Evolutionary conservation across 768 basidiomycete genomes (phyloP), one percentile per base, ranked within the genome.

Genomic region (Collybia nuda): DNA sequence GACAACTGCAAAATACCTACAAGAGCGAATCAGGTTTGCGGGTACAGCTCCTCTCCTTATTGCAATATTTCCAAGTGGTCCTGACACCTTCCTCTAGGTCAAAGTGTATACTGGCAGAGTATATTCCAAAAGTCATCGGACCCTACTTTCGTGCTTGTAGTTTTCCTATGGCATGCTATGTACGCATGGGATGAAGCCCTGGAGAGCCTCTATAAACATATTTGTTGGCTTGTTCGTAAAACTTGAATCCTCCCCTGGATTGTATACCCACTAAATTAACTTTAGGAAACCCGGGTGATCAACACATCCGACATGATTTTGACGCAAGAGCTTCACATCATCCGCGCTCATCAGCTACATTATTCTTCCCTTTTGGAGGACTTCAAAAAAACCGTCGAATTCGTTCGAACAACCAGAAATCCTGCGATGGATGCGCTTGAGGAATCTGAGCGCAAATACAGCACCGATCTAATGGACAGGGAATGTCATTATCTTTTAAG

Each of bases 331-430:
- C 65, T 82, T 26, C 77, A 81, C 53, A 65, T 78, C 50, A 65
- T 82, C 49, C 78, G 78, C 36, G 80, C 80, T 0, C 78, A 80
- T 56, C 69, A 78, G 7, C 65, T 81, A 14, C 76, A 80, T 53
- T 78, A 80, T 53, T 69, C 68, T 2, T 69, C 71, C 5, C 70
- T 81, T 22, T 67, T 82, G 6, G 67, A 73, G 2, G 72, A 80
- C 51, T 79, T 81, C 47, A 58, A 61, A 15, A 75, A 77, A 53
- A 71, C 76, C 1, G 72, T 82, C 5, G 22, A 56, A 1, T 82
- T 82, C 43, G 64, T 81, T 17, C 56, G 62, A 22, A 61, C 68
- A 14, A 76, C 75, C 0, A 49, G 44, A 6, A 77, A 80, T 56
- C 85, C 82, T 1, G 78, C 77, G 17, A 71, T 84, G 74, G 69